Evolutionary conservation across 805 yeast species (phyloP), one percentile per base, ranked within the genome.

Genomic region (Nakazawaea peltata): DNA sequence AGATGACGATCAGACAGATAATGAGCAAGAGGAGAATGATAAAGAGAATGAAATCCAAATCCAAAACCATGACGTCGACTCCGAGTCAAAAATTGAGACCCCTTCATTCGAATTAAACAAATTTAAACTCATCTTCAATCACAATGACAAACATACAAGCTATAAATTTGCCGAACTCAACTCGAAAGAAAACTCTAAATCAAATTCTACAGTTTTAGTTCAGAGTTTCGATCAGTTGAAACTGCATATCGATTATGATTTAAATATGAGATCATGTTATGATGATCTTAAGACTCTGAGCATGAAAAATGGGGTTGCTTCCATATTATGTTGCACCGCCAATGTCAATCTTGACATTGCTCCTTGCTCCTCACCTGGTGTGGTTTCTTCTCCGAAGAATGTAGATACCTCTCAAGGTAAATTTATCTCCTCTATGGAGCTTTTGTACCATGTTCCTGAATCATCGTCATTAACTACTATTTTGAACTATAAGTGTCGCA

Each of bases 101-200:
- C n/a, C n/a, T n/a, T n/a, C n/a, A n/a, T 37, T 37, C 26, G 41
- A 37, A 17, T 19, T 37, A 14, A 29, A 30, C 19, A 37, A 32
- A 16, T 37, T 37, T 25, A 37, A 29, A 21, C 25, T 37, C n/a
- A 11, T 30, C 9, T 37, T 37, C 32, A 32, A 37, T 13, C 33
- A 33, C 21, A 27, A 25, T n/a, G 15, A 19, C 10, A 31, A 34
- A 6, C 5, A 5, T 5, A 17, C 23, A 3, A 25, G 32, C 4
- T 30, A 27, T 19, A 30, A 29, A 15, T 37, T 37, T 19, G 19
- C 28, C 17, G 34, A 37, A n/a, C 33, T 37, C 16, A 30, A 37
- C 9, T 27, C 29, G 17, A 12, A 7, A 10, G 11, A 15, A n/a
- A n/a, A n/a, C n/a, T n/a, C n/a, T n/a, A n/a, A n/a, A n/a, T n/a